Base-by-base conservation (phyloP, 139 green algal genomes). In the Tetradesmus lagerheimii region DNA sequence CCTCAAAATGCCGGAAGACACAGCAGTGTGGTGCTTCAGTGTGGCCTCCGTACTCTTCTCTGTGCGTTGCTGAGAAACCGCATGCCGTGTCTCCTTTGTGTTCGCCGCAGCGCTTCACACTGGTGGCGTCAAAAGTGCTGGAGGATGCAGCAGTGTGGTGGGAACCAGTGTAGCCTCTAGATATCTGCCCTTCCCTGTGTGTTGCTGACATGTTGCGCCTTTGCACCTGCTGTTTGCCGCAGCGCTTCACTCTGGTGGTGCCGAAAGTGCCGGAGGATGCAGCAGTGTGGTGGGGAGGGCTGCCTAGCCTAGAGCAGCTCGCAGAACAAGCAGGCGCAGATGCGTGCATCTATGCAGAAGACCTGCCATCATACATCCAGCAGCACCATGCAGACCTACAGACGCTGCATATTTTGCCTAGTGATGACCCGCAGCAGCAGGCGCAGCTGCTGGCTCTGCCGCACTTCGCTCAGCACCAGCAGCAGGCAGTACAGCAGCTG, bases 141-240 rank as follows among this genome's bases (percentile, higher is more conserved):
- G 86, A 85, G 41, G 87, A 86, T 45, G 76, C 77, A 76, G 87
- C 77, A n/a, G 57, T 86, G 11, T 86, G 77, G 87, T 90, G 47
- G 50, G 87, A 71, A 27, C 64, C 23, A 29, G 23, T 27, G n/a
- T n/a, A n/a, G n/a, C n/a, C n/a, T n/a, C n/a, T n/a, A n/a, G n/a
- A n/a, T n/a, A n/a, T n/a, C n/a, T n/a, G n/a, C n/a, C n/a, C n/a
- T n/a, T n/a, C n/a, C n/a, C n/a, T n/a, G n/a, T n/a, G n/a, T n/a
- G n/a, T n/a, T n/a, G n/a, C n/a, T n/a, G n/a, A n/a, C n/a, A n/a
- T n/a, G n/a, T n/a, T 27, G 20, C 23, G 20, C 15, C 6, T n/a
- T 15, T n/a, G 25, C 25, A 74, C 62, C 11, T 34, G 62, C 62
- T 74, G 62, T 15, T 16, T 77, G 66, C 66, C 18, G 50, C 50